A percentile compares a stretch with the other conserved stretches of the same genome.
Conservation (phyloP, 768 basidiomycete genomes). For the Psilocybe cubensis region DNA sequence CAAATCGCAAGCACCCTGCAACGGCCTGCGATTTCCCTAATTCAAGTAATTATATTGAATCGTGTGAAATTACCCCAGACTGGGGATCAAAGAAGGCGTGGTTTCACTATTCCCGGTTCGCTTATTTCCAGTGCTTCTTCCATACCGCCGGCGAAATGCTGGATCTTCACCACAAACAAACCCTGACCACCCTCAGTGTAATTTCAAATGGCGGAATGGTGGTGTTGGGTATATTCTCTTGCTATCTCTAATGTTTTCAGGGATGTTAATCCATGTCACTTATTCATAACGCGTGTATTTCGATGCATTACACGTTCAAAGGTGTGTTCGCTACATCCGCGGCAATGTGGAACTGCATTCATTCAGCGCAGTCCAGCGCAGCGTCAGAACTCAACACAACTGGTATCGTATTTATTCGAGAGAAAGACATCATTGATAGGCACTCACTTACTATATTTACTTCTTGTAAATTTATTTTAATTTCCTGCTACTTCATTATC, state of each 20-base stretch:
- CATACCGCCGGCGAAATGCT: slow-evolving; percentile 17
- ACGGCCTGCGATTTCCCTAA: neutral
- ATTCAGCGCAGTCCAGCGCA: neutral
- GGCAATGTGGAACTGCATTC: neutral
- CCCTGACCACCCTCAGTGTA: neutral
- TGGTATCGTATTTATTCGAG: no score
- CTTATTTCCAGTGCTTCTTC: slow-evolving; percentile 13
- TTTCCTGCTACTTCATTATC: neutral
- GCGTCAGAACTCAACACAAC: neutral
- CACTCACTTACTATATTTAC: no score
- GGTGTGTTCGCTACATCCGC: neutral
- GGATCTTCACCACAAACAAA: slow-evolving; percentile 3
- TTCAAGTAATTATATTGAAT: neutral
- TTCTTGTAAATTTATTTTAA: no score
- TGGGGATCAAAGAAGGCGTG: neutral
- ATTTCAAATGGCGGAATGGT: neutral
- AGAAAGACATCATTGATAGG: no score
- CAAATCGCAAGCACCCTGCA: no score
- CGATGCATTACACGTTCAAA: neutral
- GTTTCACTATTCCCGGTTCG: neutral
- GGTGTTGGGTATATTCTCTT: neutral
- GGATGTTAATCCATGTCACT: neutral
- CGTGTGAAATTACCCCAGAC: slow-evolving; percentile 6
- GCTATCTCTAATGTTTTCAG: neutral
- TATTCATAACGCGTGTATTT: neutral